Conservation (phyloP, 169 alveolate species). For the Theileria equi region DNA sequence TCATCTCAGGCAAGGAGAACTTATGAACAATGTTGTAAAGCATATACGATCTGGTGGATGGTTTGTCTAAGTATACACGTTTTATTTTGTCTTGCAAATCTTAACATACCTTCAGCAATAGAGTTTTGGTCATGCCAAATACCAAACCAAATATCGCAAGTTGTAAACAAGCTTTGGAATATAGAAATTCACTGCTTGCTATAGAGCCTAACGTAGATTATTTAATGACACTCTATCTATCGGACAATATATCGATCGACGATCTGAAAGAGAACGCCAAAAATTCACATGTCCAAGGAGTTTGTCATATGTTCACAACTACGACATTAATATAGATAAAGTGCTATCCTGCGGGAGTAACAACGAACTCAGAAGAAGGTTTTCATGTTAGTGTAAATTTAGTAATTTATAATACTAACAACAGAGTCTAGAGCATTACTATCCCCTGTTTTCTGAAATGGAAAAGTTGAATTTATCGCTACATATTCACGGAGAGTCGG, state of each 20-base stretch:
- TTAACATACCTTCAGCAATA: slow-evolving; percentile 44
- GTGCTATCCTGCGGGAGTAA: slow-evolving; percentile 71
- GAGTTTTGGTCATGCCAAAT: slow-evolving; percentile 78
- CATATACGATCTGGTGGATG: slow-evolving; percentile 63
- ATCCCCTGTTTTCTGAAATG: slow-evolving; percentile 65
- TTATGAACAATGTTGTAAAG: slow-evolving; percentile 50
- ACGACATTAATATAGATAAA: slow-evolving; percentile 34
- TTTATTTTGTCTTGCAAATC: not conserved
- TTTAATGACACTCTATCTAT: slow-evolving; percentile 74
- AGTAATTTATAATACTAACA: not conserved
- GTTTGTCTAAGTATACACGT: slow-evolving; percentile 20
- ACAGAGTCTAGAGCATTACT: slow-evolving; percentile 64
- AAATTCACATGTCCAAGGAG: slow-evolving; percentile 72
- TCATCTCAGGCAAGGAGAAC: slow-evolving; percentile 70
- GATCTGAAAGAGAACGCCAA: slow-evolving; percentile 61
- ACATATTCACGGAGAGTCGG: slow-evolving; percentile 75
- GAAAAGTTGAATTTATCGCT: slow-evolving; percentile 66
- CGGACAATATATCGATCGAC: slow-evolving; percentile 47
- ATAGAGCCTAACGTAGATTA: slow-evolving; percentile 58
- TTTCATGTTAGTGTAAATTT: slow-evolving; percentile 22
- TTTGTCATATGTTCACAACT: not conserved
- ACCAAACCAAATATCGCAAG: slow-evolving; percentile 66
- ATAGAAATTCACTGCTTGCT: slow-evolving; percentile 48
- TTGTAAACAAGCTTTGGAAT: slow-evolving; percentile 70
- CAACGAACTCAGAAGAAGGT: slow-evolving; percentile 74